These are phyloP conservation scores for Terfezia claveryi DNA, from an alignment of 495 filamentous ascomycete species.

Conservation along the genomic window DNA sequence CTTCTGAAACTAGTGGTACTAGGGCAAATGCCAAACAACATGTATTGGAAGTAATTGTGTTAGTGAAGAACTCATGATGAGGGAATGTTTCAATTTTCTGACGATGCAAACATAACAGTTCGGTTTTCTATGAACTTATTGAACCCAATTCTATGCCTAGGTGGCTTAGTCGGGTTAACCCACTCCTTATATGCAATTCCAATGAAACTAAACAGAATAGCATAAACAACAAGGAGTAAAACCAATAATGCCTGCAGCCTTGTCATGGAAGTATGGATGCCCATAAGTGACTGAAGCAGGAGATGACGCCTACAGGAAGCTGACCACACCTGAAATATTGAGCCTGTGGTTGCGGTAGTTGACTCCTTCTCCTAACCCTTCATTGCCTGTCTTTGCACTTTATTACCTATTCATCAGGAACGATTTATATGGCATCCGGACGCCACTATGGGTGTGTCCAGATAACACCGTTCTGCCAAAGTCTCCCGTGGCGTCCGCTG, in stretches of 20 bases:
- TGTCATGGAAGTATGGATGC: constrained; percentile 1
- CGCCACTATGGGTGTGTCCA: too few species aligned
- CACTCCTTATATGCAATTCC: constrained; percentile 3
- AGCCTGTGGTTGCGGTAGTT: too few species aligned
- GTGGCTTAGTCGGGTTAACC: constrained; percentile 29
- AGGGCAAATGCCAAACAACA: constrained; percentile 45
- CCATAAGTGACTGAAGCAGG: background rate
- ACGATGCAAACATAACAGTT: constrained; percentile 33
- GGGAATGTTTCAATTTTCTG: background rate
- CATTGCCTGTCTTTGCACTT: too few species aligned
- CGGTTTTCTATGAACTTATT: constrained; percentile 26
- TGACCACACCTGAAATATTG: background rate
- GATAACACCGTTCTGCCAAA: too few species aligned
- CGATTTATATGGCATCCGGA: too few species aligned
- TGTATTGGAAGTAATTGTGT: constrained; percentile 22
- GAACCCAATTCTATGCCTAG: constrained; percentile 23
- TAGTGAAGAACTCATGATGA: background rate
- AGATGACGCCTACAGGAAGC: background rate
- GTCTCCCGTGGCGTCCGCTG: too few species aligned
- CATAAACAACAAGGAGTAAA: constrained; percentile 2
- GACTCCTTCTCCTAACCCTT: too few species aligned
- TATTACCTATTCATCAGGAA: too few species aligned
- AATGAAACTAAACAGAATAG: constrained; percentile 3
- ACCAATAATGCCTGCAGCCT: constrained; percentile 4
- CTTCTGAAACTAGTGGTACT: constrained; percentile 37